These are phyloP conservation scores for Sordariomycetes sp. DNA, from an alignment of 2,329 filamentous ascomycete genomes.

Conservation along the genomic window DNA sequence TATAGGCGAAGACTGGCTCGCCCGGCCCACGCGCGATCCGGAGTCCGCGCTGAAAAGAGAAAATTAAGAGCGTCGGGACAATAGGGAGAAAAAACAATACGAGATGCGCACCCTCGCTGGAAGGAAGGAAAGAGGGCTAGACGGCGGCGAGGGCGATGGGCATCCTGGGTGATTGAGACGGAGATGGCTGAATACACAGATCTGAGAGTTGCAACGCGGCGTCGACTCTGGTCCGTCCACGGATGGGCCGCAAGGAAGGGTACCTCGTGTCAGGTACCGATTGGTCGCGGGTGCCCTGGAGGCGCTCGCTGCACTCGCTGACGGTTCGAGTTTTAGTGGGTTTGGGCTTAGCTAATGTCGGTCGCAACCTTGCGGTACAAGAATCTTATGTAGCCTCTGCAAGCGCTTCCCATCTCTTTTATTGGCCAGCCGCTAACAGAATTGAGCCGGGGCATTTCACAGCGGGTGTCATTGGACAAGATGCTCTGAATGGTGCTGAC, in stretches of 20 bases:
- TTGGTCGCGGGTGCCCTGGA: not conserved
- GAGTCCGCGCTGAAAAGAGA: not conserved
- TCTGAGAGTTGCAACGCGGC: conserved; percentile 1
- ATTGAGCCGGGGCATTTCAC: not conserved
- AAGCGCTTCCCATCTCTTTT: not conserved
- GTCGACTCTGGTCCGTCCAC: not conserved
- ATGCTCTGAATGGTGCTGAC: not conserved
- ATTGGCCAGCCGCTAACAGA: not conserved
- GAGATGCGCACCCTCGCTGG: not conserved
- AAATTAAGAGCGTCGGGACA: not conserved
- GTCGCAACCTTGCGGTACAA: not conserved
- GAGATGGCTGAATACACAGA: conserved; percentile 5
- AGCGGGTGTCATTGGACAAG: not conserved
- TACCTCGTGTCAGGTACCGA: not conserved
- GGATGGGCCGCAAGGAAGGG: not conserved
- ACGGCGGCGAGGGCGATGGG: not conserved
- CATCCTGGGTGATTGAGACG: conserved; percentile 1
- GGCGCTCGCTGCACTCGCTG: not conserved
- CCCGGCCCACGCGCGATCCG: not conserved
- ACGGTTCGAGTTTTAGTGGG: not conserved
- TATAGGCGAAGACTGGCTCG: conserved; percentile 1
- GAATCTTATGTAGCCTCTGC: not conserved
- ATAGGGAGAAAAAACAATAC: not conserved
- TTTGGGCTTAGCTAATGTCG: not conserved
- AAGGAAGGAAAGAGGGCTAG: not conserved